Conservation (phyloP, 805 yeast genomes). For the Cyberlindnera galapagoensis region DNA sequence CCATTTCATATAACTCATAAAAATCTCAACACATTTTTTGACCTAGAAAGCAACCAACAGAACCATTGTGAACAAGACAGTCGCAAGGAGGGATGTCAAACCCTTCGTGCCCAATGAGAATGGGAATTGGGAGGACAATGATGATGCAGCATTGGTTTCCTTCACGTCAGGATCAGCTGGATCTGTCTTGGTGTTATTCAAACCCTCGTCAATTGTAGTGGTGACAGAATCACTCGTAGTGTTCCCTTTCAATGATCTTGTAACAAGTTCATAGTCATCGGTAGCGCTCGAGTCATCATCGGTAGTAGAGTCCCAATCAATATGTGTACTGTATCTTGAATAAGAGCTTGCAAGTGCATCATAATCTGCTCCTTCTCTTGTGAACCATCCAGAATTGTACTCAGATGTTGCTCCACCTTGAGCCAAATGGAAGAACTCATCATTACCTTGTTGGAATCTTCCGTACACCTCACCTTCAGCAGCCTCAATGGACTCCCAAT, state of each 20-base stretch:
- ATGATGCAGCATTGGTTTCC: too few species aligned
- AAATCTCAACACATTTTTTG: too few species aligned
- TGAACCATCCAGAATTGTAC: slow-evolving; percentile 5
- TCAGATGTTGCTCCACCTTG: slow-evolving; percentile 22
- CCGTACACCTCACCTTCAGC: slow-evolving; percentile 57
- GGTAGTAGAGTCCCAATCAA: slow-evolving; percentile 2
- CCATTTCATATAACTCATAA: too few species aligned
- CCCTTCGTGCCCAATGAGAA: too few species aligned
- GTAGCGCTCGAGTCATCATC: neutral
- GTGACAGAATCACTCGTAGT: neutral
- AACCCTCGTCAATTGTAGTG: slow-evolving; percentile 1
- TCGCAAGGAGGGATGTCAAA: too few species aligned
- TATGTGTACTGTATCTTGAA: slow-evolving; percentile 9
- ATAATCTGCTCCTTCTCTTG: too few species aligned
- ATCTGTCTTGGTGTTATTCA: too few species aligned
- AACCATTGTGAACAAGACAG: too few species aligned
- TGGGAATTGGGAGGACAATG: too few species aligned
- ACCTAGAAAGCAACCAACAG: too few species aligned
- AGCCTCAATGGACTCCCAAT: slow-evolving; percentile 53
- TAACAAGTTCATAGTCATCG: neutral
- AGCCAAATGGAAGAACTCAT: slow-evolving; percentile 34
- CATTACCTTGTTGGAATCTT: slow-evolving; percentile 39
- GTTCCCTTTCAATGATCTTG: slow-evolving; percentile 1
- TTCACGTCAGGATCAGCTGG: too few species aligned
- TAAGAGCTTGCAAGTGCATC: slow-evolving; percentile 7